A percentile compares a stretch with the other conserved stretches of the same genome.
These are phyloP conservation scores for Trichoderma reesei DNA, from an alignment of 495 filamentous ascomycete genomes.

Conservation along the genomic window DNA sequence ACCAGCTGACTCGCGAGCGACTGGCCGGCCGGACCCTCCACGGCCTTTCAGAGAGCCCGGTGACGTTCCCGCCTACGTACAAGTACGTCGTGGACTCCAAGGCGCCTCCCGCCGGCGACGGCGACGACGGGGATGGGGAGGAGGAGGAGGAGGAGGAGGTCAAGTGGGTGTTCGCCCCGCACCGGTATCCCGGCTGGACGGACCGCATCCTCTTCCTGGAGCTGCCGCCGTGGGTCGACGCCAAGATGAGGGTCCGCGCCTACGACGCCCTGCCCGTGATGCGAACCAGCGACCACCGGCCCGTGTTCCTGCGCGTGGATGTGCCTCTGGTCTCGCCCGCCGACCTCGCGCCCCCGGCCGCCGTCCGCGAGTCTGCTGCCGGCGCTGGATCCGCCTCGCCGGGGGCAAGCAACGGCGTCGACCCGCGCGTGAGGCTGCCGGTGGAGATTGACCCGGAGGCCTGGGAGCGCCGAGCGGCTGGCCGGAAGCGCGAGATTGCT, in stretches of 20 bases:
- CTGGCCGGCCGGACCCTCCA: constrained; percentile 57
- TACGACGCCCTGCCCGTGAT: constrained; percentile 72
- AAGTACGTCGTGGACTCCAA: constrained; percentile 46
- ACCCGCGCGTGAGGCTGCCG: constrained; percentile 30
- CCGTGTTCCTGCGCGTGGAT: constrained; percentile 58
- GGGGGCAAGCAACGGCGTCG: constrained; percentile 10
- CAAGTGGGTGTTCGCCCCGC: constrained; percentile 63
- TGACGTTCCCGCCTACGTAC: constrained; percentile 86
- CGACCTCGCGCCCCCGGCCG: constrained; percentile 18
- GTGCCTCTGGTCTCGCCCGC: constrained; percentile 42
- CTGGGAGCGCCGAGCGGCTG: constrained; percentile 32
- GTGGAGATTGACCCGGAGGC: constrained; percentile 33
- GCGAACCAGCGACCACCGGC: constrained; percentile 71
- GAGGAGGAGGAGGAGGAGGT: constrained; percentile 21
- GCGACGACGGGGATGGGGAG: constrained; percentile 13
- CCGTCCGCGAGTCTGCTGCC: background rate
- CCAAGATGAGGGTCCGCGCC: constrained; percentile 36
- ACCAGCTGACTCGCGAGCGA: constrained; percentile 70
- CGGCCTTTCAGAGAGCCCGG: constrained; percentile 60
- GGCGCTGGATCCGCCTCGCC: constrained; percentile 11
- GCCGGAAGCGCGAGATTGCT: constrained; percentile 30
- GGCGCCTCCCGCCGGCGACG: background rate
- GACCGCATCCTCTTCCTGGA: constrained; percentile 78
- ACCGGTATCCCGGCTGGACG: constrained; percentile 89
- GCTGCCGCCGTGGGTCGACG: constrained; percentile 40